Evolutionary conservation across 116 monocot genomes (phyloP), one percentile per base, ranked within the genome.

Genomic region (Zostera marina): DNA sequence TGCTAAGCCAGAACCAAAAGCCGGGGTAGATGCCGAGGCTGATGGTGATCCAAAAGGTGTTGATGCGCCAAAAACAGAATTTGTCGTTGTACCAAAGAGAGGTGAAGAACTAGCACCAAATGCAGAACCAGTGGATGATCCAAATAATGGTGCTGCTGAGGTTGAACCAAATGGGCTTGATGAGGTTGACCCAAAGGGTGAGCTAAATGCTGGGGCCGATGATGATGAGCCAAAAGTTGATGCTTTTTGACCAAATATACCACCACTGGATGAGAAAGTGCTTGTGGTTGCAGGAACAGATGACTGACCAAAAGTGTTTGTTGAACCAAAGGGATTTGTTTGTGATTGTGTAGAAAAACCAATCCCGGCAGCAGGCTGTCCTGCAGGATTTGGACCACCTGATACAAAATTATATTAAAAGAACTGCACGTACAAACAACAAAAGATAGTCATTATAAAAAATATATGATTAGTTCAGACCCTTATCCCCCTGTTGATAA

Each of bases 401-500:
- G 55, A 61, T n/a, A 21, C 24, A 61, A 22, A 45, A 60, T 45
- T 32, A 41, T 41, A 17, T 41, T 41, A 21, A 59, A 41, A 66
- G 15, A 26, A 53, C 11, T 42, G 11, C 14, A 25, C 7, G 26
- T 21, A 17, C 22, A 13, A 17, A 17, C 60, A 60, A 44, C 24
- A 44, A 12, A 42, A 9, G 0, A 17, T n/a, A 49, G 20, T 49
- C 7, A 49, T 46, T 46, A 46, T 46, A 13, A 11, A 46, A 13
- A 46, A 46, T 8, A 16, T n/a, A 15, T 48, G 17, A 17, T 48
- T 17, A 51, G 51, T 12, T n/a, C 25, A n/a, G 14, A 94, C 96
- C 96, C 81, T 96, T 96, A 56, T 96, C 96, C 45, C 89, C 85
- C 63, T 74, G 84, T 70, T 89, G 96, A 66, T 96, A 89, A 38